Percentiles rank a stretch among this genome's conserved stretches.
Conservation (phyloP, 116 monocot species). For the Cymodocea nodosa region DNA sequence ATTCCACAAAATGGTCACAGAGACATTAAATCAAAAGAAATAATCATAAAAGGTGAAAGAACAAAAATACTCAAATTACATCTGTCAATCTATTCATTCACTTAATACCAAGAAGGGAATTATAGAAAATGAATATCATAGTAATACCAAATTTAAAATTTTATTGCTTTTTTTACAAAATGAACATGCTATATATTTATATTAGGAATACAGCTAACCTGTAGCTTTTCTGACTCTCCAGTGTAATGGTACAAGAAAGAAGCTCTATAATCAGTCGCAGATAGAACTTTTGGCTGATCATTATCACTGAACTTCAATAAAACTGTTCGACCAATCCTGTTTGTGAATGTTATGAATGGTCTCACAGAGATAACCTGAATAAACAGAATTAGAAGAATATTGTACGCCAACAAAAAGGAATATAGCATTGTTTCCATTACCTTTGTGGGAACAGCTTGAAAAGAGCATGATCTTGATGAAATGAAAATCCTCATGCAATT, state of each 20-base stretch:
- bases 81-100: too few relatives aligned
- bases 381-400: not conserved
- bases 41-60: not conserved
- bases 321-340: constrained; percentile 65
- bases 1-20: not conserved
- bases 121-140: not conserved
- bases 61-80: too few relatives aligned
- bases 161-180: too few relatives aligned
- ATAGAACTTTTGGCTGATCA: constrained; percentile 58
- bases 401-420: not conserved
- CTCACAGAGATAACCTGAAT: constrained; percentile 68
- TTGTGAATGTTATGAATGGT: constrained; percentile 90
- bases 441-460: constrained; percentile 87
- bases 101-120: too few relatives aligned
- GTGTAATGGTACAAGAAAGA: constrained; percentile 44
- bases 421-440: constrained; percentile 17
- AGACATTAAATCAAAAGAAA: not conserved
- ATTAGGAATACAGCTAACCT: constrained; percentile 25
- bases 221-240: constrained; percentile 45
- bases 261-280: constrained; percentile 47
- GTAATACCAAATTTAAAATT: not conserved
- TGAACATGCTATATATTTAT: too few relatives aligned
- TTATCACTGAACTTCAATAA: constrained; percentile 48
- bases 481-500: constrained; percentile 60
- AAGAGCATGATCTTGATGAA: constrained; percentile 76